Base-by-base conservation (phyloP, 164 flowering plant species). In the Stephania japonica region DNA sequence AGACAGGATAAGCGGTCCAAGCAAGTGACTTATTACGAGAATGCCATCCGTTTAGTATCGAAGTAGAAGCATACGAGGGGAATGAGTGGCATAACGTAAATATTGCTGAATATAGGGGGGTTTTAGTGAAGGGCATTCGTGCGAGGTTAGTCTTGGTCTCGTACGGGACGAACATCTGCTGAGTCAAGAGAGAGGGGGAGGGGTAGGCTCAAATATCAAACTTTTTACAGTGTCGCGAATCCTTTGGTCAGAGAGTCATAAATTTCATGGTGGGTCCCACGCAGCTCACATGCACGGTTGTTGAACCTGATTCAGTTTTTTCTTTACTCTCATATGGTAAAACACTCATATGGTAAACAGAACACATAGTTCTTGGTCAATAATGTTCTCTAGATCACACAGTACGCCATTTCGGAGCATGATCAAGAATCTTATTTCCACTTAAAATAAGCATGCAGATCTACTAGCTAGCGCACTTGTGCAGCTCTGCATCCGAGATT, bases 161-260 rank as follows among this genome's bases (percentile, higher is more conserved):
- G 80, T 81, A 79, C 78, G 78, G 73, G 76, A 25, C 77, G 50
- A 70, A 79, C 84, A 75, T 73, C 76, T 77, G 75, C 76, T 77
- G 75, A 76, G 72, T 66, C 73, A 74, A 67, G 75, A 49, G 13
- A 61, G 49, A n/a, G 50, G 44, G 62, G 18, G 62, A 56, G 63
- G 50, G 11, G 9, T 44, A 0, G 50, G 1, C 13, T 44, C 50
- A 7, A 1, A 44, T 44, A 44, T 44, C 50, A 44, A 1, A 5
- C 50, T 47, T 47, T 47, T 47, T 47, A 14, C 53, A 47, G 53
- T 47, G 3, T 47, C 16, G 53, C 53, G 53, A 47, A 47, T 47
- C 53, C 49, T 11, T 13, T 8, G 16, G 11, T 47, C 53, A 47
- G 50, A 27, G 53, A 47, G 53, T 2, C 53, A 8, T 47, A 2